These are phyloP conservation scores for Thamnidium elegans DNA, from an alignment of 192 early-diverging fungal species.

Conservation along the genomic window DNA sequence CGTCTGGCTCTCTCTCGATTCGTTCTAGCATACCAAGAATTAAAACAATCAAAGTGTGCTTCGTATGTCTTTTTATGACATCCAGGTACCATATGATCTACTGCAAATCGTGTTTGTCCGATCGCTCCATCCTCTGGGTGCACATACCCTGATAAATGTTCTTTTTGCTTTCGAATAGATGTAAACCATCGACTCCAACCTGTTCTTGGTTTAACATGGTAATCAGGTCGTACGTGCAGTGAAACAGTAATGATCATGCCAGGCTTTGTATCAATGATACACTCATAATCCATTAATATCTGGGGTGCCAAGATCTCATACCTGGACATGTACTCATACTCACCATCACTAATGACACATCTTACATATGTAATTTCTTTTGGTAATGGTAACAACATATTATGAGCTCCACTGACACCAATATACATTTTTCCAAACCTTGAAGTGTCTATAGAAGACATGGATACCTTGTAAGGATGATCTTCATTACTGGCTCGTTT, in stretches of 20 bases:
- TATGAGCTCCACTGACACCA: constrained; percentile 14
- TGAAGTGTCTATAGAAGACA: constrained; percentile 1
- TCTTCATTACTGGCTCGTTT: background rate
- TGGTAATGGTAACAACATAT: constrained; percentile 21
- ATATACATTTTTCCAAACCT: constrained; percentile 24
- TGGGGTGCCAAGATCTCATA: constrained; percentile 23
- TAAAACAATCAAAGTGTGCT: constrained; percentile 31
- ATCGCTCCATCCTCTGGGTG: constrained; percentile 28
- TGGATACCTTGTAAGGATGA: background rate
- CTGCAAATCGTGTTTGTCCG: constrained; percentile 29
- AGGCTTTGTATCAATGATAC: constrained; percentile 18
- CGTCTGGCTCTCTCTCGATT: constrained; percentile 12
- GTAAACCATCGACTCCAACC: constrained; percentile 19
- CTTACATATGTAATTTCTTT: constrained; percentile 29
- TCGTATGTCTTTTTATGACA: constrained; percentile 26
- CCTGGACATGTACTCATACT: constrained; percentile 25
- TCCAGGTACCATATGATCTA: constrained; percentile 22
- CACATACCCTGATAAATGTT: constrained; percentile 26
- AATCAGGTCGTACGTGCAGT: constrained; percentile 26
- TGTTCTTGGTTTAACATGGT: constrained; percentile 23
- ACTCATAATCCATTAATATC: constrained; percentile 27
- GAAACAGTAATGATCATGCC: constrained; percentile 24
- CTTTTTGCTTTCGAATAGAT: constrained; percentile 24
- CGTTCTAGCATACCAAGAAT: constrained; percentile 26
- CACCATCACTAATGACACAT: constrained; percentile 30